Evolutionary conservation across 2,329 filamentous ascomycete genomes (phyloP), one percentile per base, ranked within the genome.

Genomic region (Myriosclerotinia scirpicola): DNA sequence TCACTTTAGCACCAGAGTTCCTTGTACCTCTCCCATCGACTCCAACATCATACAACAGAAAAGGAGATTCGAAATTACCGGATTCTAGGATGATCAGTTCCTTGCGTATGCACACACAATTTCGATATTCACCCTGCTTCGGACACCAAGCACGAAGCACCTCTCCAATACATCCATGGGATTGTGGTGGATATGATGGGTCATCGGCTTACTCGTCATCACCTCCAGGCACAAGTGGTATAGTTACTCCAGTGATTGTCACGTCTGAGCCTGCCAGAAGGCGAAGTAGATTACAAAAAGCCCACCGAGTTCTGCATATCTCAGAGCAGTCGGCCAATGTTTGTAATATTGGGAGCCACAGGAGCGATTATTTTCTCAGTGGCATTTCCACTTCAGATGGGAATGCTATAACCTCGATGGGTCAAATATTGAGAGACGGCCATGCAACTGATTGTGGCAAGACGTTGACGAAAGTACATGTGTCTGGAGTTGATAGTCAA

Each of bases 51-150:
- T 65, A 59, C 12, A 65, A 65, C 34, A 36, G 63, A 38, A 65
- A 65, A 38, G 63, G 54, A 50, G 40, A 48, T n/a, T 52, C 44
- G 5, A 59, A 59, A 42, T 15, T 70, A 12, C 71, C 70, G 9
- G 70, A 74, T 66, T 64, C 74, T 26, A 53, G 71, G 34, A 71
- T 76, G 69, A 76, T 76, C 30, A 76, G 75, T 62, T 76, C 74
- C 9, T 67, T 76, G 50, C 69, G 73, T 58, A 73, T 76, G 73
- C 75, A 76, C 67, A 73, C 73, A 2, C 69, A 75, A 42, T 76
- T 73, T 64, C 71, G 71, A 54, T 76, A 74, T 67, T 73, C 75
- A 3, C 75, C 75, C n/a, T 69, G 69, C 40, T 76, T 75, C 62
- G 74, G 75, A 4, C 72, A 76, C 53, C 70, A 76, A 68, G 69